Evolutionary conservation across 306 rosid species (phyloP), one percentile per base, ranked within the genome.

Genomic region (Alnus rubra): DNA sequence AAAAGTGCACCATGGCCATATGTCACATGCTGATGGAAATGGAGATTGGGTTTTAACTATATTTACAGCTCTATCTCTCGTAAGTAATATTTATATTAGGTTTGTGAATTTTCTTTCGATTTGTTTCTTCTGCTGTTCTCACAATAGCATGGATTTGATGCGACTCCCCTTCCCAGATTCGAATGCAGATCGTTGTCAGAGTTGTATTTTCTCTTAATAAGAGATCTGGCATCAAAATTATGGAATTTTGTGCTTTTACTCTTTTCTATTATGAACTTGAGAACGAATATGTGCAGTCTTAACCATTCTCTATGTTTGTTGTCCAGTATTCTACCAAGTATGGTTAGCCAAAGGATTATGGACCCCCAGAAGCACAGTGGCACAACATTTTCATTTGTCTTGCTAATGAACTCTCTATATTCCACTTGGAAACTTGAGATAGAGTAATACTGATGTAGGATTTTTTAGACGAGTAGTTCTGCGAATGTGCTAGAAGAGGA

Each of bases 21-120:
- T 95, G 80, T 68, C 94, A 76, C 91, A 92, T 75, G 98, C 98
- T 7, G 98, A 92, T 85, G 98, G 98, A 74, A 95, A 95, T 48
- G 98, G 97, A 84, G 98, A 95, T 83, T 95, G 98, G 98, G 98
- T 90, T 75, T 82, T 95, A 49, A 95, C 93, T 18, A 90, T 92
- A 79, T 92, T 92, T 80, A 80, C 98, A 8, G 97, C 98, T 47
- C 77, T 95, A 58, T 88, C 96, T 83, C 97, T 91, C 75, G 98
- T 94, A 90, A 87, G 98, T 84, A 60, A 58, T 80, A 54, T 78
- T 37, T 30, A 16, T 51, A 9, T 60, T 71, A n/a, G 6, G 71
- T 58, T 62, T 51, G 42, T 19, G 28, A 55, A 19, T 51, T 62
- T 23, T 76, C 42, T 35, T 82, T 35, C 63, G 16, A 9, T 31